Evolutionary conservation across 2,329 filamentous ascomycete genomes (phyloP).

Genomic region (Penicillium sp.): DNA sequence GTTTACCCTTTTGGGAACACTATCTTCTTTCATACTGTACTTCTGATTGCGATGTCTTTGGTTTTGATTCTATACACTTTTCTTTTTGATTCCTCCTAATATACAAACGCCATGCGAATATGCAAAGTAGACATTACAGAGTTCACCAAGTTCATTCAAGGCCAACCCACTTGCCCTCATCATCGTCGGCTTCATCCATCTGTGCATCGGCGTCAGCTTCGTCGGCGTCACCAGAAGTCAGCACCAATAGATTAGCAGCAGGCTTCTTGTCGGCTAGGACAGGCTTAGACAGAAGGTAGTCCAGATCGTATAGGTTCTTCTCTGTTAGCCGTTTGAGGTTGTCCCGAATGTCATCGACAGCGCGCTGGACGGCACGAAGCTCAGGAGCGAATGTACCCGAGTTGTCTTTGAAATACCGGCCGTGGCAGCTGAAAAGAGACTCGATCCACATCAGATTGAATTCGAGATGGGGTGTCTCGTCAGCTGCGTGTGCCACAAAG

Average conservation of each 20-base stretch:
- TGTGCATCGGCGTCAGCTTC: constrained; percentile 25
- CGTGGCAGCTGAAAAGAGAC: constrained; percentile 72
- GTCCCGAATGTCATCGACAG: constrained; percentile 71
- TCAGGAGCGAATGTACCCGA: constrained; percentile 76
- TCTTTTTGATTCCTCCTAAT: constrained; percentile 12
- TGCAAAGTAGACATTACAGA: constrained; percentile 27
- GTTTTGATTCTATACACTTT: constrained; percentile 18
- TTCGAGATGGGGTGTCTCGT: constrained; percentile 88
- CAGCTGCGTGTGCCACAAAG: constrained; percentile 81
- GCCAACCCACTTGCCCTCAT: constrained; percentile 52
- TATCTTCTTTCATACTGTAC: not conserved
- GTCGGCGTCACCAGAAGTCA: constrained; percentile 26
- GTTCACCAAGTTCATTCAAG: constrained; percentile 41
- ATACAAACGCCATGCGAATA: constrained; percentile 25
- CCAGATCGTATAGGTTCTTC: constrained; percentile 82
- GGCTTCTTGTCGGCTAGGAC: constrained; percentile 31
- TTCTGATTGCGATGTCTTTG: not conserved
- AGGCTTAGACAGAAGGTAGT: constrained; percentile 66
- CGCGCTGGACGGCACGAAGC: constrained; percentile 74
- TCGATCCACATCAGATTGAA: constrained; percentile 94
- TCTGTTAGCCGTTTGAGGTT: constrained; percentile 80
- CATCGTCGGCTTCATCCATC: constrained; percentile 36
- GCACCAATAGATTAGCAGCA: constrained; percentile 27
- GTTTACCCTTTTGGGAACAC: not conserved
- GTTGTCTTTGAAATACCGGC: constrained; percentile 77